Base-by-base conservation (phyloP, 345 rosid species). In the Cardamine occulta region DNA sequence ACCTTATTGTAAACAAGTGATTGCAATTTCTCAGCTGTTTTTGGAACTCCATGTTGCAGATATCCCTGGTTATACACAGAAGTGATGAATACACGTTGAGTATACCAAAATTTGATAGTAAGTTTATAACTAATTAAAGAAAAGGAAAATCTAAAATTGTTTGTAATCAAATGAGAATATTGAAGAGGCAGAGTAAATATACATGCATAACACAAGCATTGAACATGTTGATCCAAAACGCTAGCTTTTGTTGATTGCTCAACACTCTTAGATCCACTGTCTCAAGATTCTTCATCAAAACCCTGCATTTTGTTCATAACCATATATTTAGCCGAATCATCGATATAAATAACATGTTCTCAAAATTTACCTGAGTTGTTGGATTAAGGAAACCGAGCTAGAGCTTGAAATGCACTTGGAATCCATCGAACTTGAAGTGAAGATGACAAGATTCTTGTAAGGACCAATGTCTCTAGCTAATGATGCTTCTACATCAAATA, bases 151-250 rank as follows among this genome's bases (percentile, higher is more conserved):
- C 53, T 21, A 0, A 56, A 79, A 13, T 60, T 37, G 3, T 52
- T 58, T 47, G 39, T 26, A 14, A 51, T 8, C 15, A 52, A 61
- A 26, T 48, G 6, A 68, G 13, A 44, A n/a, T 44, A 32, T 49
- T 45, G 14, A 69, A 52, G 42, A 63, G 45, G 61, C 19, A 40
- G 40, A 45, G 68, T 58, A 29, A 39, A 37, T 60, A 84, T 88
- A 93, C 97, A 88, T 94, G 95, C 98, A 90, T 94, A 80, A 94
- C 79, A 78, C 97, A 91, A 81, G 97, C 97, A 81, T 94, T 94
- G 91, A 90, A 88, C 90, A 88, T 88, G 91, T 94, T 94, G 92
- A 94, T 86, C 98, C 98, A 94, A 81, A 94, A 94, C 18, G 98
- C 97, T 67, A 90, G 82, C 81, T 91, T 94, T 80, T 94, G 98